phyloP scores from a whole-genome alignment of 1,284 basidiomycete genomes.

The Fomitopsis pinicola region DNA sequence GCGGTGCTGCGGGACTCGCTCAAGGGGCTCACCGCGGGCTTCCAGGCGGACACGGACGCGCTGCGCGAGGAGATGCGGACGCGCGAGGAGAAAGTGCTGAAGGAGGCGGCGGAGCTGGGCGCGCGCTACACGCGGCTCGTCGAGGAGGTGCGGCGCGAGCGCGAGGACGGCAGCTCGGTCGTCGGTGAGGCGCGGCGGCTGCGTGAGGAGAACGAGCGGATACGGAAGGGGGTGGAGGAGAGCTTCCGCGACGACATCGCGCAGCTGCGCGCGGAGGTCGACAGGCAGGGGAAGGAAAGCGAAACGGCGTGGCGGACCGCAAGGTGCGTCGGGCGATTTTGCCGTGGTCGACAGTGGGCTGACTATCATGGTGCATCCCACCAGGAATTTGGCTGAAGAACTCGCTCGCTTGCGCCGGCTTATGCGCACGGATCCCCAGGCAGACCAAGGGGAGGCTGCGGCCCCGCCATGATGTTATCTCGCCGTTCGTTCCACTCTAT shows the following conservation, averaged over 20 bases:
- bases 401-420: constrained; percentile 63
- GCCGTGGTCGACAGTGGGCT: not conserved
- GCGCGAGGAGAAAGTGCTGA: constrained; percentile 60
- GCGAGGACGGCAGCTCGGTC: constrained; percentile 34
- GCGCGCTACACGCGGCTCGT: constrained; percentile 60
- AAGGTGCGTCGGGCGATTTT: constrained; percentile 39
- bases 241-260: constrained; percentile 45
- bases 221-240: constrained; percentile 48
- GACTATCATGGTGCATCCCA: constrained; percentile 1
- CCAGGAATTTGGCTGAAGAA: constrained; percentile 54
- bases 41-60: constrained; percentile 62
- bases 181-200: constrained; percentile 37
- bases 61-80: constrained; percentile 67
- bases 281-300: constrained; percentile 49
- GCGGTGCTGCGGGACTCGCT: constrained; percentile 69
- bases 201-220: constrained; percentile 32
- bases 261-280: constrained; percentile 43
- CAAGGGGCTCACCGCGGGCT: constrained; percentile 62
- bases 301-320: constrained; percentile 56
- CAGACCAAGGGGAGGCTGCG: not conserved
- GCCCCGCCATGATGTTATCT: not conserved
- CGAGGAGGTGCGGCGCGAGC: constrained; percentile 52
- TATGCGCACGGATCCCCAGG: constrained; percentile 40
- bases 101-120: constrained; percentile 59
- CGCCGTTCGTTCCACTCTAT: not conserved